Conservation (phyloP, 2,329 filamentous ascomycete genomes). For the Pseudocercospora eumusae region DNA sequence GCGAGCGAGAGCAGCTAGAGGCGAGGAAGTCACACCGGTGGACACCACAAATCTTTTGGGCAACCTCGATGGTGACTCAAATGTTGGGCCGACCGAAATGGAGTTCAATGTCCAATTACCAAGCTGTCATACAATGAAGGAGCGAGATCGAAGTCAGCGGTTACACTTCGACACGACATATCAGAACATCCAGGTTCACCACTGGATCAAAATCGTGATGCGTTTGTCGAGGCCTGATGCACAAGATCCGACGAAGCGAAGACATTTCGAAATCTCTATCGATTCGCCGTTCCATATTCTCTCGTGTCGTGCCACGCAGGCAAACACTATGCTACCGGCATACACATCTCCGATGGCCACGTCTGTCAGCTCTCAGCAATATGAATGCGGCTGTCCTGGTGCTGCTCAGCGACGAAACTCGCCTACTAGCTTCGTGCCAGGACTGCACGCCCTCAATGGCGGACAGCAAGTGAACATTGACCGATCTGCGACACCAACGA, state of each 20-base stretch:
- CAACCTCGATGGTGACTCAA: slow-evolving; percentile 72
- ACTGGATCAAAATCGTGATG: slow-evolving; percentile 98
- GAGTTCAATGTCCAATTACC: slow-evolving; percentile 92
- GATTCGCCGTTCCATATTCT: slow-evolving; percentile 93
- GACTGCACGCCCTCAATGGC: slow-evolving; percentile 58
- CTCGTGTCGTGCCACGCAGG: slow-evolving; percentile 88
- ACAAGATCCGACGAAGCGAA: slow-evolving; percentile 73
- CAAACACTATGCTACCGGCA: slow-evolving; percentile 81
- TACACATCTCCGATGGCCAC: slow-evolving; percentile 61
- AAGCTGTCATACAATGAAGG: slow-evolving; percentile 79
- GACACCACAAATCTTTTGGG: slow-evolving; percentile 73
- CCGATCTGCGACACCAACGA: slow-evolving; percentile 21
- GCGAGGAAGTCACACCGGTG: slow-evolving; percentile 56
- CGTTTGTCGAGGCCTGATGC: slow-evolving; percentile 82
- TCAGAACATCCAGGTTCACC: slow-evolving; percentile 89
- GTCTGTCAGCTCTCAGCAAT: slow-evolving; percentile 39
- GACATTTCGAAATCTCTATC: slow-evolving; percentile 94
- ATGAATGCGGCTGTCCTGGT: slow-evolving; percentile 66
- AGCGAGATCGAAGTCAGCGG: slow-evolving; percentile 65
- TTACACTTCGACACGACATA: slow-evolving; percentile 91
- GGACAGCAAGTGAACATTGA: slow-evolving; percentile 30
- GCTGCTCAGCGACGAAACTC: slow-evolving; percentile 57
- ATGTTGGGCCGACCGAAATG: slow-evolving; percentile 86
- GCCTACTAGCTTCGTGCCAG: slow-evolving; percentile 56
- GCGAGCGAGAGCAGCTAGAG: slow-evolving; percentile 57